Percentiles rank a stretch among this genome's conserved stretches.
phyloP scores from a whole-genome alignment of 768 basidiomycete genomes.

The Gautieria morchelliformis region DNA sequence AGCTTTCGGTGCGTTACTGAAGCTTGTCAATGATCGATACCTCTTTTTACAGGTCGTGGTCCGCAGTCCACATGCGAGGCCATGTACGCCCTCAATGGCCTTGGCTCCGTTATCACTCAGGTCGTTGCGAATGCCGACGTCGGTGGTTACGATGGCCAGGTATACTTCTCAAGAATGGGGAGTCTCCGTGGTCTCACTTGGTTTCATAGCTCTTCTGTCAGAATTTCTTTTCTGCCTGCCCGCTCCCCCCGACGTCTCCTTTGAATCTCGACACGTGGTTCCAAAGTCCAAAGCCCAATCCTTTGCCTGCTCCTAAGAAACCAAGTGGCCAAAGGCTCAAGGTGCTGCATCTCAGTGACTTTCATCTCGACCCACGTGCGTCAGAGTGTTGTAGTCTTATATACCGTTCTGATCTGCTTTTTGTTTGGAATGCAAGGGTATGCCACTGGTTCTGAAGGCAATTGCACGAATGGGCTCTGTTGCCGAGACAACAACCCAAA shows the following conservation, averaged over 20 bases:
- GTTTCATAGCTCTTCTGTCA: constrained; percentile 44
- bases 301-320: constrained; percentile 47
- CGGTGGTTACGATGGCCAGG: constrained; percentile 66
- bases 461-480: constrained; percentile 59
- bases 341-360: constrained; percentile 68
- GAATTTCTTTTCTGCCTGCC: constrained; percentile 47
- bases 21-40: neutral
- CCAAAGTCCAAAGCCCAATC: constrained; percentile 64
- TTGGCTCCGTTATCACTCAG: constrained; percentile 60
- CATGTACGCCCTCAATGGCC: constrained; percentile 34
- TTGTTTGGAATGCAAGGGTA: constrained; percentile 38
- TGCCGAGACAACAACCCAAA: constrained; percentile 40
- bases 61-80: constrained; percentile 31
- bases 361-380: constrained; percentile 67
- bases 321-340: constrained; percentile 59
- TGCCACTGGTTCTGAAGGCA: constrained; percentile 59
- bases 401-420: constrained; percentile 3
- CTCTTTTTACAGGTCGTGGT: neutral
- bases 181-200: neutral
- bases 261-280: constrained; percentile 65
- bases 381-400: neutral
- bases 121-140: constrained; percentile 63
- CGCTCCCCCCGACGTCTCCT: constrained; percentile 45
- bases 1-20: constrained; percentile 27
- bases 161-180: constrained; percentile 16